Conservation (phyloP, 345 rosid genomes). For the Acer saccharum region DNA sequence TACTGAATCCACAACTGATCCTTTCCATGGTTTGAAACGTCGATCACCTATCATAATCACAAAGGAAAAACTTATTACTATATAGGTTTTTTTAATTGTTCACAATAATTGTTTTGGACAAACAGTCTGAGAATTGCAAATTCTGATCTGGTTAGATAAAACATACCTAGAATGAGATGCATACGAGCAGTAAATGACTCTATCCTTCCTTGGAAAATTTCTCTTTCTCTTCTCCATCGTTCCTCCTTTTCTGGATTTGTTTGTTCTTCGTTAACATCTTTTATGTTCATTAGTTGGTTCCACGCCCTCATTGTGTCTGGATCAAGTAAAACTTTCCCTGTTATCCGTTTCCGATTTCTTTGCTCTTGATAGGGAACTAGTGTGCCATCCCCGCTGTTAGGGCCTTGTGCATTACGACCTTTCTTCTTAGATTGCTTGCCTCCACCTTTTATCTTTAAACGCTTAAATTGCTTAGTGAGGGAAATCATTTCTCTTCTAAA, state of each 20-base stretch:
- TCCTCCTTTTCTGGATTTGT: conserved; percentile 25
- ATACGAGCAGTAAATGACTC: conserved; percentile 35
- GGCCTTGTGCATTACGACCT: background rate
- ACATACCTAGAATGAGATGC: conserved; percentile 50
- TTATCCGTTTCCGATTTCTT: background rate
- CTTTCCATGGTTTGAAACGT: conserved; percentile 59
- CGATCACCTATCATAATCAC: conserved; percentile 47
- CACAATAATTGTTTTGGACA: background rate
- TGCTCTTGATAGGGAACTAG: conserved; percentile 25
- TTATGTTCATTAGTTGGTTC: conserved; percentile 34
- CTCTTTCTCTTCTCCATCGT: conserved; percentile 41
- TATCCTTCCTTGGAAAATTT: conserved; percentile 28
- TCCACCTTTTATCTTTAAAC: conserved; percentile 16
- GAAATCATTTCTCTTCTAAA: background rate
- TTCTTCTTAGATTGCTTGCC: background rate
- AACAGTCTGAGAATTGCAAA: background rate
- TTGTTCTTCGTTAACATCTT: conserved; percentile 17
- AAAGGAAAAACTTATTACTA: background rate
- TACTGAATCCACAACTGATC: conserved; percentile 67
- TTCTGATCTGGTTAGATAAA: background rate
- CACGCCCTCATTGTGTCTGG: conserved; percentile 38
- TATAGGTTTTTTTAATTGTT: background rate
- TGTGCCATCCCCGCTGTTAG: background rate
- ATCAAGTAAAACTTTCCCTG: conserved; percentile 41
- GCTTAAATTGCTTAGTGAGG: conserved; percentile 8